phyloP scores from a whole-genome alignment of 345 rosid species.

The Citrus australasica region DNA sequence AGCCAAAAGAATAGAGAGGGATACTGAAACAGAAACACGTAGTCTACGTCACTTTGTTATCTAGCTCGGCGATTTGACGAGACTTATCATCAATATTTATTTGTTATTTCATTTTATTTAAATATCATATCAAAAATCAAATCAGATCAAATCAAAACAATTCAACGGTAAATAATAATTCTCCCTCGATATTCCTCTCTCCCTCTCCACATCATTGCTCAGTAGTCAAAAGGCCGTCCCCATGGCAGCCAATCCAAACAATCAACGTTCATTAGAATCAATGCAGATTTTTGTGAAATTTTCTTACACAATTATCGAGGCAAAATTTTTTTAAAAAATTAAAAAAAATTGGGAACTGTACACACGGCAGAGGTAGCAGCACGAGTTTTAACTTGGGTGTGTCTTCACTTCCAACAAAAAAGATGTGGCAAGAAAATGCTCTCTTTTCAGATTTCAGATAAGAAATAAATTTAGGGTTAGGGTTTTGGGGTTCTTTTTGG shows the following conservation, averaged over 20 bases:
- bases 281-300: slow-evolving; percentile 6
- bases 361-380: slow-evolving; percentile 16
- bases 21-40: background rate
- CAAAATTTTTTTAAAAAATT: background rate
- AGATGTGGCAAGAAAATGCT: background rate
- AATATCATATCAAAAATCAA: too few species aligned
- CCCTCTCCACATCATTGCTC: background rate
- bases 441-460: background rate
- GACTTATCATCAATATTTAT: slow-evolving; percentile 4
- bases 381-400: background rate
- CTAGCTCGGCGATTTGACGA: slow-evolving; percentile 34
- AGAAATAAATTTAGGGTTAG: slow-evolving; percentile 10
- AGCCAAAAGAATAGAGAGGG: background rate
- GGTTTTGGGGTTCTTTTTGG: background rate
- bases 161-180: background rate
- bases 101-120: too few species aligned
- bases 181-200: background rate
- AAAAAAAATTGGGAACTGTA: background rate
- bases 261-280: background rate
- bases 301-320: slow-evolving; percentile 1
- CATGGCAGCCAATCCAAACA: background rate
- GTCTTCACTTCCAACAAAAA: background rate
- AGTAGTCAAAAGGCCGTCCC: background rate
- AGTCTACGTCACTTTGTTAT: slow-evolving; percentile 13
- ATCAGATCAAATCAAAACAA: too few species aligned